phyloP scores from a whole-genome alignment of 2,329 filamentous ascomycete species.

The Claviceps monticola region DNA sequence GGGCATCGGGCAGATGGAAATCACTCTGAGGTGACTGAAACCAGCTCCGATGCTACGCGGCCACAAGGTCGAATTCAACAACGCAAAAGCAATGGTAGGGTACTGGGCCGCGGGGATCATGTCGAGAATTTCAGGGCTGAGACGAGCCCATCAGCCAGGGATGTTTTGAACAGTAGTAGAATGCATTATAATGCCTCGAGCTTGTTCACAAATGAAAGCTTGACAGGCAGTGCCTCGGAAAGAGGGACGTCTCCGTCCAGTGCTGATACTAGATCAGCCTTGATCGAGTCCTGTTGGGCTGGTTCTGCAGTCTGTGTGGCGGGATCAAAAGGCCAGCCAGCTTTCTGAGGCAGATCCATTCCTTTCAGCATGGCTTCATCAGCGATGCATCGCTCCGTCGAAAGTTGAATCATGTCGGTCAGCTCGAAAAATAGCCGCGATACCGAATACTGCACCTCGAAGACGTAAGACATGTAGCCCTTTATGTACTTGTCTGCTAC shows the following conservation, averaged over 20 bases:
- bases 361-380: slow-evolving; percentile 49
- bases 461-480: slow-evolving; percentile 39
- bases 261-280: slow-evolving; percentile 44
- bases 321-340: slow-evolving; percentile 47
- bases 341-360: slow-evolving; percentile 34
- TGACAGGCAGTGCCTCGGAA: slow-evolving; percentile 41
- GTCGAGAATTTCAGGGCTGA: slow-evolving; percentile 45
- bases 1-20: slow-evolving; percentile 16
- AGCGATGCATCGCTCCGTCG: slow-evolving; percentile 42
- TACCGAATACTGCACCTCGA: slow-evolving; percentile 58
- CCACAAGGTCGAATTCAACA: slow-evolving; percentile 45
- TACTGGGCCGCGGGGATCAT: slow-evolving; percentile 56
- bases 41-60: slow-evolving; percentile 36
- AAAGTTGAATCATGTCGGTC: slow-evolving; percentile 58
- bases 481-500: slow-evolving; percentile 22
- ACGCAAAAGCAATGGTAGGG: slow-evolving; percentile 70
- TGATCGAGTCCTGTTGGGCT: slow-evolving; percentile 14
- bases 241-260: slow-evolving; percentile 59
- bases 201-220: slow-evolving; percentile 50
- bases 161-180: slow-evolving; percentile 59
- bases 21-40: slow-evolving; percentile 11
- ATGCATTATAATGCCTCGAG: slow-evolving; percentile 62
- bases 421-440: slow-evolving; percentile 81
- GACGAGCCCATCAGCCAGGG: slow-evolving; percentile 68
- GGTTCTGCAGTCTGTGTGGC: slow-evolving; percentile 18